phyloP scores from a whole-genome alignment of 192 early-diverging fungal species.

The Umbelopsis isabellina region DNA sequence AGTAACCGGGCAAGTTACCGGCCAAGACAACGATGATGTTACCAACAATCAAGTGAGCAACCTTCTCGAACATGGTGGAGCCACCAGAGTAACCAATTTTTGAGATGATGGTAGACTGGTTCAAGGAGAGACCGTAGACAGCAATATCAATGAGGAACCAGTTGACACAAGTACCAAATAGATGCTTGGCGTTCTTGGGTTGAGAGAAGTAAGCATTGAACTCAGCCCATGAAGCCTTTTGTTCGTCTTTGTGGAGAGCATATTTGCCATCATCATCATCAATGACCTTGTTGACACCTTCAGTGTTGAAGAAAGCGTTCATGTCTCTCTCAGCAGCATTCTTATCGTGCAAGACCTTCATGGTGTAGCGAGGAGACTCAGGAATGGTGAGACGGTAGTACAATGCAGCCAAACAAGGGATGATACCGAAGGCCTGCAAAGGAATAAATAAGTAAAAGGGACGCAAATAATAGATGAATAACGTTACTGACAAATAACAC shows the following conservation, averaged over 20 bases:
- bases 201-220: constrained; percentile 64
- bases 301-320: constrained; percentile 26
- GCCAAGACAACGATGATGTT: constrained; percentile 86
- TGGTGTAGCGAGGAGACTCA: constrained; percentile 83
- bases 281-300: constrained; percentile 17
- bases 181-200: constrained; percentile 72
- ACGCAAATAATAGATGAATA: not conserved
- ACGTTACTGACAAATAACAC: not conserved
- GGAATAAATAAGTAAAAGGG: not conserved
- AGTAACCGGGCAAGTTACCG: constrained; percentile 88
- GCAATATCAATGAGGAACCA: constrained; percentile 74
- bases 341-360: constrained; percentile 47
- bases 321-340: constrained; percentile 39
- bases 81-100: constrained; percentile 59
- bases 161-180: constrained; percentile 65
- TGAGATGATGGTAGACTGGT: constrained; percentile 60
- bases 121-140: constrained; percentile 45
- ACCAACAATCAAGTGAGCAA: constrained; percentile 59
- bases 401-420: constrained; percentile 80
- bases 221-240: constrained; percentile 37
- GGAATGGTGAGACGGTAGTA: constrained; percentile 88
- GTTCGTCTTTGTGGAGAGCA: not conserved
- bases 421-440: constrained; percentile 61
- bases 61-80: constrained; percentile 22
- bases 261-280: constrained; percentile 6